Conservation (phyloP, 805 yeast species). For the Starmerella khaoyaiensis region DNA sequence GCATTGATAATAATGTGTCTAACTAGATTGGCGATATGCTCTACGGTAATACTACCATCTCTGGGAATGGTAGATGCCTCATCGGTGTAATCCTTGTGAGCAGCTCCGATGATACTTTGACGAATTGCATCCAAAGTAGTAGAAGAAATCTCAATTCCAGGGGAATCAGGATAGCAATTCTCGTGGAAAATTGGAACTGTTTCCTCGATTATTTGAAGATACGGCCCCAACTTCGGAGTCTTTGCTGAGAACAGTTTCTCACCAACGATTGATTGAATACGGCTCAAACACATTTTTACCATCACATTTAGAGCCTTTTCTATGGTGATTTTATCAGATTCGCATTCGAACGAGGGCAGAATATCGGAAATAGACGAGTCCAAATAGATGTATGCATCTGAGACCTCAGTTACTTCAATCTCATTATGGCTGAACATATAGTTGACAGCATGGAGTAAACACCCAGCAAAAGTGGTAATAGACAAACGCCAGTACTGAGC, state of each 20-base stretch:
- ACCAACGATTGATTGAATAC: slow-evolving; percentile 36
- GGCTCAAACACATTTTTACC: slow-evolving; percentile 34
- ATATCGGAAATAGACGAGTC: slow-evolving; percentile 20
- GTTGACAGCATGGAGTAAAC: slow-evolving; percentile 9
- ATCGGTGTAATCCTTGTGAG: slow-evolving; percentile 35
- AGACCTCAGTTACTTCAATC: slow-evolving; percentile 1
- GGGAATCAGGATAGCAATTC: not conserved
- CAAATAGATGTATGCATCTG: slow-evolving; percentile 7
- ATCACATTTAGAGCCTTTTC: slow-evolving; percentile 21
- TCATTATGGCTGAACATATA: slow-evolving; percentile 1
- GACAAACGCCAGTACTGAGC: slow-evolving; percentile 13
- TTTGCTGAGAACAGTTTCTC: slow-evolving; percentile 27
- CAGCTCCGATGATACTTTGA: slow-evolving; percentile 30
- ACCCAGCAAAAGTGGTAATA: slow-evolving; percentile 3
- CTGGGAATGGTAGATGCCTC: slow-evolving; percentile 44
- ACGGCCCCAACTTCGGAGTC: slow-evolving; percentile 49
- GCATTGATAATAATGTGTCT: slow-evolving; percentile 41
- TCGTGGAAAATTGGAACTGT: slow-evolving; percentile 28
- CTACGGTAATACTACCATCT: slow-evolving; percentile 39
- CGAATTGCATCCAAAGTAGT: slow-evolving; percentile 34
- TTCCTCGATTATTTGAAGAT: slow-evolving; percentile 37
- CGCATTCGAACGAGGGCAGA: no score
- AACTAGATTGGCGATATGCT: slow-evolving; percentile 46
- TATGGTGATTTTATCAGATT: no score
- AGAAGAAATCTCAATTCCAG: slow-evolving; percentile 29